phyloP scores from a whole-genome alignment of 2,329 filamentous ascomycete genomes.

The Sporothrix phasma region DNA sequence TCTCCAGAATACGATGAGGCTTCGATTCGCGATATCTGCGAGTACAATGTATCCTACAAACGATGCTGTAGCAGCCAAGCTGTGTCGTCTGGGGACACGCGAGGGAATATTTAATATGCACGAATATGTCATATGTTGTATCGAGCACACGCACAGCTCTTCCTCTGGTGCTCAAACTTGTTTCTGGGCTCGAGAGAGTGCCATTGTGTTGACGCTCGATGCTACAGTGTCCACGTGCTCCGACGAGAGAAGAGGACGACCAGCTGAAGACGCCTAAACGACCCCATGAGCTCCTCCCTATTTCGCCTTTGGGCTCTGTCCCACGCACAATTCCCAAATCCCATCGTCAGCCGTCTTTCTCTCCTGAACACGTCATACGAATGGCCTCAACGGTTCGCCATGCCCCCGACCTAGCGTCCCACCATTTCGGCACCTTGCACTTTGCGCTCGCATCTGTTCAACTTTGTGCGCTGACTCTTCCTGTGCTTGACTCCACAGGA shows the following conservation, averaged over 20 bases:
- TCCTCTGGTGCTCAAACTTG: not conserved
- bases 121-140: conserved; percentile 1
- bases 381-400: not conserved
- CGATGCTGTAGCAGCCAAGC: no score
- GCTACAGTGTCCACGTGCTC: no score
- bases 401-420: not conserved
- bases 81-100: not conserved
- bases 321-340: not conserved
- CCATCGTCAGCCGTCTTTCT: not conserved
- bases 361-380: not conserved
- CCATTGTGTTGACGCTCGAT: not conserved
- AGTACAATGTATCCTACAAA: no score
- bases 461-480: not conserved
- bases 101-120: not conserved
- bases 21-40: no score
- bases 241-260: not conserved
- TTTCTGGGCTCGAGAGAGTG: no score
- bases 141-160: not conserved
- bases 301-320: not conserved
- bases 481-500: not conserved
- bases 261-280: not conserved
- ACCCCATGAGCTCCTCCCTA: not conserved
- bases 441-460: not conserved
- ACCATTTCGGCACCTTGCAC: not conserved
- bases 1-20: no score